Percentiles rank a stretch among this genome's conserved stretches.
Evolutionary conservation across 148 eudicot genomes (phyloP).

Genomic region (Silene latifolia): DNA sequence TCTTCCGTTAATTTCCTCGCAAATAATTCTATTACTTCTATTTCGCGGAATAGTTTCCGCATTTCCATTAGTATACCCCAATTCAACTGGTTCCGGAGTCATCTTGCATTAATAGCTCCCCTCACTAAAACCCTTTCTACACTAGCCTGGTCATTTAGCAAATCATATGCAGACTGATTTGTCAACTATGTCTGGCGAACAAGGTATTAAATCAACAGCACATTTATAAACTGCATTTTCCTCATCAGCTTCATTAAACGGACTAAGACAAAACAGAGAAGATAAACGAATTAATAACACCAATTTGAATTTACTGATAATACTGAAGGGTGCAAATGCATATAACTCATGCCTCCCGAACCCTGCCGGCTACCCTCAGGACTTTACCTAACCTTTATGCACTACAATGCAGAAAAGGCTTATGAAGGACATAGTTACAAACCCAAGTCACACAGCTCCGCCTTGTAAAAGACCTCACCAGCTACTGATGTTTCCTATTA

Average conservation of each 20-base stretch:
- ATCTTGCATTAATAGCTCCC: conserved; percentile 32
- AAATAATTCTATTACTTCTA: conserved; percentile 22
- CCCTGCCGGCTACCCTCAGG: not conserved
- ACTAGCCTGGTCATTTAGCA: conserved; percentile 17
- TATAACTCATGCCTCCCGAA: not conserved
- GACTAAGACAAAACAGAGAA: not conserved
- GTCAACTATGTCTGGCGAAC: no score
- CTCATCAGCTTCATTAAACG: not conserved
- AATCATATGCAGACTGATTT: not conserved
- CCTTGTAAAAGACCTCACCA: not conserved
- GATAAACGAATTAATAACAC: not conserved
- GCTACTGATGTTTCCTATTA: not conserved
- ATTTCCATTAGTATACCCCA: conserved; percentile 31
- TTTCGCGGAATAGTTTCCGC: conserved; percentile 28
- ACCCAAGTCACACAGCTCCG: not conserved
- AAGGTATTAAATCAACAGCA: not conserved
- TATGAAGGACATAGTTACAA: not conserved
- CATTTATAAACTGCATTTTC: not conserved
- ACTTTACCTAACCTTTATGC: not conserved
- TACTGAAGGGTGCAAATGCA: not conserved
- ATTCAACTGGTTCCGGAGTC: conserved; percentile 42
- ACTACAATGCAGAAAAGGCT: not conserved
- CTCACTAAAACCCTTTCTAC: conserved; percentile 34
- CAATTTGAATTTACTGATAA: not conserved
- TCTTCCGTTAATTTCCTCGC: conserved; percentile 30